Evolutionary conservation across 495 filamentous ascomycete species (phyloP).

Genomic region (Glonium stellatum): DNA sequence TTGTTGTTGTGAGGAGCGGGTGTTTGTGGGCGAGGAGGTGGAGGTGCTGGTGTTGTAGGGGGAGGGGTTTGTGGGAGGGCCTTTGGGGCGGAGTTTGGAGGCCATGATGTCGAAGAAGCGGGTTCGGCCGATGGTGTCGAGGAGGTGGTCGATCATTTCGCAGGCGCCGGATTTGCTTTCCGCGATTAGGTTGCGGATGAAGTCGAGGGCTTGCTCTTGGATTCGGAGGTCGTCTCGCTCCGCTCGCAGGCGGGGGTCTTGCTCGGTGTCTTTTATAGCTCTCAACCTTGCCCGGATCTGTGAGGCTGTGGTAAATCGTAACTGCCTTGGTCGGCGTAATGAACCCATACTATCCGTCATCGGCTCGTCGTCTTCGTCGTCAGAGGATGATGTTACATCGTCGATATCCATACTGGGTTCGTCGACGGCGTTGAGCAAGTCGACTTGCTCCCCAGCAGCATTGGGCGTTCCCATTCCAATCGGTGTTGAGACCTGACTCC

Average conservation of each 20-base stretch:
- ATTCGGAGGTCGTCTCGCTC: constrained; percentile 74
- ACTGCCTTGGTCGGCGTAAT: constrained; percentile 37
- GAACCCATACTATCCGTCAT: constrained; percentile 48
- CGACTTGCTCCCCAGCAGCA: constrained; percentile 58
- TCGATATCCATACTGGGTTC: constrained; percentile 37
- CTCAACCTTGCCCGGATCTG: constrained; percentile 38
- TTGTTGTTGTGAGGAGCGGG: not conserved
- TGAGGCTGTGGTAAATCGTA: constrained; percentile 12
- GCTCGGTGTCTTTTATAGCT: constrained; percentile 49
- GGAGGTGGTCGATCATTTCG: constrained; percentile 81
- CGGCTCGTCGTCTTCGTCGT: constrained; percentile 41
- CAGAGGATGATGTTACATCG: constrained; percentile 23
- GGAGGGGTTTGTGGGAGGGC: not conserved
- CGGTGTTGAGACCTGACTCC: constrained; percentile 24
- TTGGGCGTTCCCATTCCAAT: constrained; percentile 56
- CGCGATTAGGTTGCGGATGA: constrained; percentile 83
- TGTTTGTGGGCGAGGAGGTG: not conserved
- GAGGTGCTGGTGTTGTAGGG: constrained; percentile 8
- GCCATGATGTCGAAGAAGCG: constrained; percentile 69
- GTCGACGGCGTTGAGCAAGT: constrained; percentile 55
- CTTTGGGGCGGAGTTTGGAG: constrained; percentile 52
- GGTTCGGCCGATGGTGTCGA: constrained; percentile 66
- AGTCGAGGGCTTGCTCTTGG: constrained; percentile 82
- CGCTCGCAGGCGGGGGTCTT: constrained; percentile 50
- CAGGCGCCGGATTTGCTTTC: constrained; percentile 47